Evolutionary conservation across 2,329 filamentous ascomycete species (phyloP).

Genomic region (Apiospora koreana): DNA sequence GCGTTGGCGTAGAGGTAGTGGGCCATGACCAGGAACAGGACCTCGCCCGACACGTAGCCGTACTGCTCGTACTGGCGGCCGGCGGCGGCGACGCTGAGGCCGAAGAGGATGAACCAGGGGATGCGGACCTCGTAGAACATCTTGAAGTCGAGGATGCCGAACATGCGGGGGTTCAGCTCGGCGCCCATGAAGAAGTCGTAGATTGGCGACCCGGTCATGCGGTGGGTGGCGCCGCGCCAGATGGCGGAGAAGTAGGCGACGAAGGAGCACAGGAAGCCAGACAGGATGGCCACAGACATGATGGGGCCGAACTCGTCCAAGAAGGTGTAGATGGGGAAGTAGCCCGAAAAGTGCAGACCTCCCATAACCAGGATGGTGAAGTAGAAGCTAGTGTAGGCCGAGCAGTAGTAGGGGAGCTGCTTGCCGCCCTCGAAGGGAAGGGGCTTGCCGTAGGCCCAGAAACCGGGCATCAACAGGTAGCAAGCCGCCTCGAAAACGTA

Average conservation of each 20-base stretch:
- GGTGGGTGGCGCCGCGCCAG: slow-evolving; percentile 78
- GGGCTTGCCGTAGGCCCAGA: slow-evolving; percentile 86
- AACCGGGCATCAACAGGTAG: slow-evolving; percentile 84
- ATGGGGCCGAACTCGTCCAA: slow-evolving; percentile 95
- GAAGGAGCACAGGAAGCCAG: slow-evolving; percentile 80
- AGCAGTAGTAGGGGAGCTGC: slow-evolving; percentile 94
- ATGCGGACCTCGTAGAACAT: slow-evolving; percentile 96
- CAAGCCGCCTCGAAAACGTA: slow-evolving; percentile 80
- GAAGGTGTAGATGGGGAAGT: slow-evolving; percentile 88
- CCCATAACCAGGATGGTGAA: slow-evolving; percentile 73
- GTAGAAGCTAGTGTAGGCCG: slow-evolving; percentile 84
- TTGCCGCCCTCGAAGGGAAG: slow-evolving; percentile 79
- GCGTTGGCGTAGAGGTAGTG: slow-evolving; percentile 92
- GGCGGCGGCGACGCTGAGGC: slow-evolving; percentile 74
- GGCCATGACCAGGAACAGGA: slow-evolving; percentile 81
- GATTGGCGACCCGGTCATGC: slow-evolving; percentile 84
- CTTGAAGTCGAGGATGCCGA: slow-evolving; percentile 86
- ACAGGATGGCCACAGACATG: slow-evolving; percentile 89
- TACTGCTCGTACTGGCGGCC: slow-evolving; percentile 82
- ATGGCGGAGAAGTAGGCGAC: slow-evolving; percentile 86
- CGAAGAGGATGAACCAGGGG: slow-evolving; percentile 88
- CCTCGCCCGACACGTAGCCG: slow-evolving; percentile 84
- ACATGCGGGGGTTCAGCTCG: slow-evolving; percentile 86
- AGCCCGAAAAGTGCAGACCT: slow-evolving; percentile 76
- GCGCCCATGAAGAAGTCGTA: slow-evolving; percentile 96